Evolutionary conservation across 2,329 filamentous ascomycete genomes (phyloP), one percentile per base, ranked within the genome.

Genomic region (Albophoma yamanashiensis): DNA sequence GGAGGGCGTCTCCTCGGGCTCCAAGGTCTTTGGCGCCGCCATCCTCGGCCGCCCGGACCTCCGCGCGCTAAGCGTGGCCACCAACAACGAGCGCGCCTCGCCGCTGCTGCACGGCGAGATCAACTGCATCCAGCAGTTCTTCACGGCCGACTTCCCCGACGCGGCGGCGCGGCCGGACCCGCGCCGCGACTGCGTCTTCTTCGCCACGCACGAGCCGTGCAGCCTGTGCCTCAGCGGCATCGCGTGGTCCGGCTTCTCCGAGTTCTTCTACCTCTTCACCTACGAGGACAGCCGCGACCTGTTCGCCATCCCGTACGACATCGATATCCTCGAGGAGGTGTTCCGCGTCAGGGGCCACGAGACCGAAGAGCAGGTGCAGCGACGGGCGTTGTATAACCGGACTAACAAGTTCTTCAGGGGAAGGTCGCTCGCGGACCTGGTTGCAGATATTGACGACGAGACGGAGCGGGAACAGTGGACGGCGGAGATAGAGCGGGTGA

Each of bases 101-200:
- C 82, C 82, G 2, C 74, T 84, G 4, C 74, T 84, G 11, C 82
- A 84, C 68, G 82, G 82, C 62, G 82, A 85, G 64, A 82, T 84
- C 69, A 82, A 83, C 69, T 84, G 82, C 73, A 83, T 85, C 69
- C 81, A 83, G 65, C 70, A 78, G 39, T 84, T 84, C 72, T 84
- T 82, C 70, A 74, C 74, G 0, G 67, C 67, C 1, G 66, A 66
- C 25, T 71, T 71, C 61, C 67, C 74, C 15, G 63, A 69, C 55
- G 65, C 76, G 3, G 61, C 68, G 42, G 65, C 71, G 14, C 74
- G 78, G 1, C 77, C 78, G 0, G 68, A 69, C 43, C 72, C 76
- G 2, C 62, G 65, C 5, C 69, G 70, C 11, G 79, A 81, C 65
- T 84, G 81, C 71, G 66, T 85, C 67, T 84, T 85, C 72, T 76